Percentiles rank a stretch among this genome's conserved stretches.
phyloP scores from a whole-genome alignment of 192 early-diverging fungal genomes.

The Coemansia sp. region DNA sequence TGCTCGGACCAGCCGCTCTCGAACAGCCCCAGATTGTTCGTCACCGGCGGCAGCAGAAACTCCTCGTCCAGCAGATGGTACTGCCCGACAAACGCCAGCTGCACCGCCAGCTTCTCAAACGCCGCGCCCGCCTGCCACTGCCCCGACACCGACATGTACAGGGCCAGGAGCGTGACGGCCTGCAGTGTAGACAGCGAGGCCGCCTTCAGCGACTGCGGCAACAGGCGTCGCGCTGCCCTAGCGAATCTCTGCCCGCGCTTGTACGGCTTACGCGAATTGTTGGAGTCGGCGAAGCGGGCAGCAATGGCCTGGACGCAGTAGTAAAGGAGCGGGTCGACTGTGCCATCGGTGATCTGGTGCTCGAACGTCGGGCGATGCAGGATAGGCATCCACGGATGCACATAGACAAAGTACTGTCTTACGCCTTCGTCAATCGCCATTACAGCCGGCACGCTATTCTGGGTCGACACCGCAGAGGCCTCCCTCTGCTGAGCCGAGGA shows the following conservation, averaged over 20 bases:
- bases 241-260: conserved; percentile 35
- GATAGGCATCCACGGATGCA: conserved; percentile 54
- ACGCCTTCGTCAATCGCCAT: conserved; percentile 35
- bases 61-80: conserved; percentile 55
- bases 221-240: conserved; percentile 23
- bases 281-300: conserved; percentile 15
- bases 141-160: conserved; percentile 49
- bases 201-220: conserved; percentile 18
- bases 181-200: conserved; percentile 42
- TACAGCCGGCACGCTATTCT: not conserved
- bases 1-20: conserved; percentile 53
- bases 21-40: conserved; percentile 48
- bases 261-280: conserved; percentile 17
- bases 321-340: conserved; percentile 38
- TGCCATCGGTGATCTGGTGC: conserved; percentile 31
- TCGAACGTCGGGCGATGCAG: conserved; percentile 55
- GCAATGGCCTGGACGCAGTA: conserved; percentile 49
- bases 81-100: conserved; percentile 50
- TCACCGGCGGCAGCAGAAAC: conserved; percentile 47
- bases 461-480: not conserved
- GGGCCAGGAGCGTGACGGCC: conserved; percentile 37
- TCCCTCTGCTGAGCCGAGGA: not conserved
- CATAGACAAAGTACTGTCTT: conserved; percentile 41
- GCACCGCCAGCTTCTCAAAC: conserved; percentile 50
- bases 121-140: conserved; percentile 52